Evolutionary conservation across 768 basidiomycete species (phyloP), one percentile per base, ranked within the genome.

Genomic region (Suillus discolor): DNA sequence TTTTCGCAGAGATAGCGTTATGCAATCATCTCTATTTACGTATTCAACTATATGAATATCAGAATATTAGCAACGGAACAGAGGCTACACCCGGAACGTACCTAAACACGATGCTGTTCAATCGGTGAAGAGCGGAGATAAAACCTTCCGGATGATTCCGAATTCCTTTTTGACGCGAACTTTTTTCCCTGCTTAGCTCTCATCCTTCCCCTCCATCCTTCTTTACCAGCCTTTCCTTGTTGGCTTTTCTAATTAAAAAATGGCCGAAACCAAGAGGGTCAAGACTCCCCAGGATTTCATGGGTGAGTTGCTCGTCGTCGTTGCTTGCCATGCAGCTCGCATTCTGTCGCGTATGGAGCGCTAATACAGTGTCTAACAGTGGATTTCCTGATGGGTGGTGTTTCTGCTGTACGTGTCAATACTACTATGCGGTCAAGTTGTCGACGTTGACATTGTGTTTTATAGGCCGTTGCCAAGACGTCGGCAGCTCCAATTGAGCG

Each of bases 401-500:
- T 94, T 74, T 94, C 93, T 69, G 92, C 93, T 74, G 92, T 93
- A 79, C 60, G 90, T 83, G 63, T 69, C 13, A 1, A 39, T 61
- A 12, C 31, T 9, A n/a, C 15, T 28, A 57, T 28, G 39, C 47
- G 38, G 8, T 38, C 0, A 49, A 11, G 16, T 67, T 47, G 38
- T 63, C 18, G 64, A 25, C 68, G 20, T 20, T 78, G 65, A 78
- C 63, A 64, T 64, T 63, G 55, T 67, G 42, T 66, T 66, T 42
- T 79, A 34, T 68, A 96, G 94, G 97, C 97, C 72, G 94, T 99
- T 79, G 92, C 97, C 64, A 99, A 99, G 89, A 99, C 97, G 71
- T 93, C 92, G 71, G 97, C 97, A 73, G 97, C 97, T 70, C 97
- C 97, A 82, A 99, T 99, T 75, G 97, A 99, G 89, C 96, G 97